phyloP scores from a whole-genome alignment of 1,284 basidiomycete genomes.

The Vanrija sp. region DNA sequence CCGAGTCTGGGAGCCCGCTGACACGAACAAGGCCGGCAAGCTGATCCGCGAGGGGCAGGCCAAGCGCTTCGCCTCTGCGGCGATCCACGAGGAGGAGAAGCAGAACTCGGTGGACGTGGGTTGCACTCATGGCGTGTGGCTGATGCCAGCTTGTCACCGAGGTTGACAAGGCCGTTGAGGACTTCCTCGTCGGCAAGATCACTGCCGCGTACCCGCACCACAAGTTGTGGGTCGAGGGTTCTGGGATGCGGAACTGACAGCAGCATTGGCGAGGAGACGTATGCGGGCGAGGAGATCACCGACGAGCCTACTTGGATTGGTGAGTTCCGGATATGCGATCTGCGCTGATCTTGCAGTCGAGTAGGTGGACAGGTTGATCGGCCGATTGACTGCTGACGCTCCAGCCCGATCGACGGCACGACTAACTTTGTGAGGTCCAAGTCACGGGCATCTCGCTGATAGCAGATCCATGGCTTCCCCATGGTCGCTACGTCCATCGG shows the following conservation, averaged over 20 bases:
- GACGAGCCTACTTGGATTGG: conserved; percentile 83
- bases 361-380: conserved; percentile 15
- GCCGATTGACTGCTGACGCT: conserved; percentile 5
- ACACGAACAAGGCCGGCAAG: conserved; percentile 46
- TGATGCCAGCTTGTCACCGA: conserved; percentile 73
- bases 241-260: conserved; percentile 2
- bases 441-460: not conserved
- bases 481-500: conserved; percentile 88
- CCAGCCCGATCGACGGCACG: conserved; percentile 54
- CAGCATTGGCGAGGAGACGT: conserved; percentile 88
- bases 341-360: conserved; percentile 30
- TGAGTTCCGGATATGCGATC: conserved; percentile 47
- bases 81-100: conserved; percentile 69
- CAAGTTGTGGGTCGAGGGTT: conserved; percentile 62
- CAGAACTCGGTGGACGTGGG: conserved; percentile 76
- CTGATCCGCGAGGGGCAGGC: conserved; percentile 51
- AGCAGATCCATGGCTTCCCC: conserved; percentile 59
- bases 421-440: conserved; percentile 82
- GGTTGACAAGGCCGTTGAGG: conserved; percentile 89
- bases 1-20: conserved; percentile 5
- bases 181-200: conserved; percentile 72
- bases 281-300: conserved; percentile 69
- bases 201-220: conserved; percentile 67
- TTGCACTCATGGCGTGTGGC: not conserved
- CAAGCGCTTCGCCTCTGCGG: conserved; percentile 46